A percentile compares a stretch with the other conserved stretches of the same genome.
Conservation (phyloP, 495 filamentous ascomycete species). For the Copromyces sp. region DNA sequence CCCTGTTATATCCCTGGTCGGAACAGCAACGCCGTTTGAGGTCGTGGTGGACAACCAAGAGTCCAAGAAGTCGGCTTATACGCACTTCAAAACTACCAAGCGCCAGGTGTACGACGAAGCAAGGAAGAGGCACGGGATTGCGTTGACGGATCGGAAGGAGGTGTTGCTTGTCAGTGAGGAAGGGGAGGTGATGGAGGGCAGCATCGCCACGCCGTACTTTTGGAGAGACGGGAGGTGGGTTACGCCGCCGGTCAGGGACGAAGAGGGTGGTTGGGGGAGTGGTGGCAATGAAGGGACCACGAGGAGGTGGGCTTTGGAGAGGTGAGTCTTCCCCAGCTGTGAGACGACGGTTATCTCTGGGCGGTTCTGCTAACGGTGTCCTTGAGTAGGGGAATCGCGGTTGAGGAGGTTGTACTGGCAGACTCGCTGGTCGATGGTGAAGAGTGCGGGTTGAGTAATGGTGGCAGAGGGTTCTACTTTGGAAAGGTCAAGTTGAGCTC, state of each 20-base stretch:
- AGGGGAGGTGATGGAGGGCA: conserved; percentile 77
- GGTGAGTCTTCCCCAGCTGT: conserved; percentile 18
- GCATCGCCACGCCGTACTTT: conserved; percentile 71
- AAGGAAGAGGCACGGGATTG: conserved; percentile 47
- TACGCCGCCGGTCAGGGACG: conserved; percentile 43
- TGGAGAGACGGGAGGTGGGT: conserved; percentile 57
- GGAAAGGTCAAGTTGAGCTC: conserved; percentile 18
- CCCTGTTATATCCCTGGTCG: conserved; percentile 11
- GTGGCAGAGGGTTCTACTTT: conserved; percentile 63
- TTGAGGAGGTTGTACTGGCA: conserved; percentile 47
- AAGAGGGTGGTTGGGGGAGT: conserved; percentile 27
- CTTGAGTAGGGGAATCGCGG: conserved; percentile 36
- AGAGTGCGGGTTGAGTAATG: conserved; percentile 76
- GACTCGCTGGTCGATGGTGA: conserved; percentile 59
- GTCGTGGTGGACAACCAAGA: conserved; percentile 46
- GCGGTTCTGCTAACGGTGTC: conserved; percentile 4
- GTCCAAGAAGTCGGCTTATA: conserved; percentile 51
- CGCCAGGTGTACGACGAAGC: conserved; percentile 58
- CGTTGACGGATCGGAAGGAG: conserved; percentile 46
- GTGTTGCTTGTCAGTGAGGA: conserved; percentile 61
- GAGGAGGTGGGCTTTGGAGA: conserved; percentile 67
- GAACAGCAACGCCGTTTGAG: conserved; percentile 17
- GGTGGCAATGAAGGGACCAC: conserved; percentile 79
- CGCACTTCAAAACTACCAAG: conserved; percentile 65
- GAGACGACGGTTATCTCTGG: background rate